Evolutionary conservation across 768 basidiomycete species (phyloP).

Genomic region (Chlorophyllum brunneum): DNA sequence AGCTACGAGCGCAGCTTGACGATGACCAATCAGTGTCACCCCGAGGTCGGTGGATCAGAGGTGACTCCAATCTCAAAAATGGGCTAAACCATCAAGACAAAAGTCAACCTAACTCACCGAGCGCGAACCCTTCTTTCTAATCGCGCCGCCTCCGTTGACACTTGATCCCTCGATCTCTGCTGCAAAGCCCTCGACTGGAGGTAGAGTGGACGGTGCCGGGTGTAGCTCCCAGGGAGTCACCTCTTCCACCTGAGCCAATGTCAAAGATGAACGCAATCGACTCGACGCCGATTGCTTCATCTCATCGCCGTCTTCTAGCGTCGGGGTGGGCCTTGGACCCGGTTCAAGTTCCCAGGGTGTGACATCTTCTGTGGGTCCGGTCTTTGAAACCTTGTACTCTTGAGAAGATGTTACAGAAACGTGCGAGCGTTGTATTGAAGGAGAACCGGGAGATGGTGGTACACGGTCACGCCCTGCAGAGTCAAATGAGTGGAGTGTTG

Average conservation of each 20-base stretch:
- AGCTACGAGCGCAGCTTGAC: too few relatives aligned
- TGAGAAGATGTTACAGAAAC: constrained; percentile 4
- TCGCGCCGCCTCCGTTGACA: constrained; percentile 1
- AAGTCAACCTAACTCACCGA: constrained; percentile 18
- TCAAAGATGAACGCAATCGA: constrained; percentile 19
- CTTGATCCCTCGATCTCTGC: not conserved
- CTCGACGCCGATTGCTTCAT: constrained; percentile 8
- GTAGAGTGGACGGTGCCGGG: constrained; percentile 19
- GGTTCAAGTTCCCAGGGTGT: constrained; percentile 28
- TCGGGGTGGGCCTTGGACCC: not conserved
- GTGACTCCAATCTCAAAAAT: too few relatives aligned
- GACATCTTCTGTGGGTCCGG: constrained; percentile 25
- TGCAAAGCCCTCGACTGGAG: not conserved
- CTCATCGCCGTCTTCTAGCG: constrained; percentile 3
- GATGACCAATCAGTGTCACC: not conserved
- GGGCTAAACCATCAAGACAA: not conserved
- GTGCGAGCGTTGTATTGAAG: constrained; percentile 6
- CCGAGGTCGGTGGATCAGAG: too few relatives aligned
- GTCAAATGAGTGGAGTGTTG: constrained; percentile 4
- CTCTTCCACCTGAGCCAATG: constrained; percentile 24
- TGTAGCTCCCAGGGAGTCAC: constrained; percentile 30
- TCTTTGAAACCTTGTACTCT: constrained; percentile 13
- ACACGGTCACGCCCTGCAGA: constrained; percentile 1
- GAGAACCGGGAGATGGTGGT: constrained; percentile 6
- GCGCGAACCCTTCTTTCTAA: constrained; percentile 8